Percentiles rank a stretch among this genome's conserved stretches.
Evolutionary conservation across 306 rosid species (phyloP).

Genomic region (Quercus cerris): DNA sequence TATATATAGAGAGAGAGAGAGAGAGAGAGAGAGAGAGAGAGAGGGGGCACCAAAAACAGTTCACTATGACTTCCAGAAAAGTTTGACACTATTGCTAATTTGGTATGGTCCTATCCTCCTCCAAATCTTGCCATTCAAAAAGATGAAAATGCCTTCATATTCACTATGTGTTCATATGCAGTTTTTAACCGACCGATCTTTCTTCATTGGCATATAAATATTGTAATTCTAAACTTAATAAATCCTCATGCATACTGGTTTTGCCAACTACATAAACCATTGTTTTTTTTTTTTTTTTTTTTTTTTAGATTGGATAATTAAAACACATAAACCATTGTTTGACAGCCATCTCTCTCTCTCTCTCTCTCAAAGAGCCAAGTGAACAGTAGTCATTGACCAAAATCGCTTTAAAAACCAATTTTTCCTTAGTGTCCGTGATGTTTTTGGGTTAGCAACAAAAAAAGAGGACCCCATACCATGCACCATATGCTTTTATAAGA

Average conservation of each 20-base stretch:
- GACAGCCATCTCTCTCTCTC: neutral
- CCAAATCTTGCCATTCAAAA: neutral
- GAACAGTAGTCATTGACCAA: neutral
- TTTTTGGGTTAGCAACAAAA: neutral
- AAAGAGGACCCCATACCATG: neutral
- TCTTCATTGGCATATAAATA: neutral
- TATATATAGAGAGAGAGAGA: neutral
- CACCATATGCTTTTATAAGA: neutral
- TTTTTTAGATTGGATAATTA: too few relatives aligned
- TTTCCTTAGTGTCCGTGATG: neutral
- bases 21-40: neutral
- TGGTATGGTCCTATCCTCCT: neutral
- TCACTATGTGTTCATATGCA: neutral
- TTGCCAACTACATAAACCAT: neutral
- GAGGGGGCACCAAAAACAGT: neutral
- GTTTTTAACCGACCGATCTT: neutral
- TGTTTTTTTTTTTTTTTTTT: too few relatives aligned
- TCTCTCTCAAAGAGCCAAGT: neutral
- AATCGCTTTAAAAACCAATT: neutral
- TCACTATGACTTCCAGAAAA: neutral
- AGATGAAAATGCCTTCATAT: neutral
- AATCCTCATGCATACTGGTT: neutral
- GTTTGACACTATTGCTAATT: neutral
- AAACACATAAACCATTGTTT: neutral
- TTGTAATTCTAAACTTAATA: neutral